Evolutionary conservation across 768 basidiomycete species (phyloP).

Genomic region (Podaxis sp.): DNA sequence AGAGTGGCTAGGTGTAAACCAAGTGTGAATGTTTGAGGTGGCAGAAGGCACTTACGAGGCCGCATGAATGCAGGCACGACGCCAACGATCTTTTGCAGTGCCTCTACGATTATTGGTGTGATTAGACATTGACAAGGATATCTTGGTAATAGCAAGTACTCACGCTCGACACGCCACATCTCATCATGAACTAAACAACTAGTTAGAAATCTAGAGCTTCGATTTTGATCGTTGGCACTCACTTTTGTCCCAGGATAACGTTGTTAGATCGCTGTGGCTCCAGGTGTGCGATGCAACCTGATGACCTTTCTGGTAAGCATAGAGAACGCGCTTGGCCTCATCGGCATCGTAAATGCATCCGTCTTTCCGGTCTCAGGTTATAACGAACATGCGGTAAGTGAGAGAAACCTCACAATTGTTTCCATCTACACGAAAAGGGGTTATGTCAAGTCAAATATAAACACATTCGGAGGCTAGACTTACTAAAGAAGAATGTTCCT

Average conservation of each 20-base stretch:
- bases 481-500: conserved; percentile 46
- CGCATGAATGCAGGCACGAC: conserved; percentile 46
- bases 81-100: conserved; percentile 39
- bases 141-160: conserved; percentile 14
- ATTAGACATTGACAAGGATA: background rate
- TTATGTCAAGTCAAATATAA: background rate
- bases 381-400: background rate
- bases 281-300: conserved; percentile 47
- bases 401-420: conserved; percentile 32
- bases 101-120: conserved; percentile 25
- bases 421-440: conserved; percentile 26
- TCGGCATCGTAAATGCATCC: conserved; percentile 38
- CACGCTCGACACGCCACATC: conserved; percentile 45
- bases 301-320: conserved; percentile 38
- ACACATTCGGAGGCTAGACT: conserved; percentile 12
- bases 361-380: conserved; percentile 20
- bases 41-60: conserved; percentile 31
- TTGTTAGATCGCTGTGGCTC: conserved; percentile 37
- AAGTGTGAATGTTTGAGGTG: background rate
- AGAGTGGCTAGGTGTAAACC: background rate
- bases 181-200: conserved; percentile 36
- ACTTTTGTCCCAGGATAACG: conserved; percentile 40
- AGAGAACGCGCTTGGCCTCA: conserved; percentile 30
- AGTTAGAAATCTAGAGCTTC: background rate
- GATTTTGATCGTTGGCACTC: conserved; percentile 9